Conservation (phyloP, 495 filamentous ascomycete genomes). For the Talaromyces proteolyticus region DNA sequence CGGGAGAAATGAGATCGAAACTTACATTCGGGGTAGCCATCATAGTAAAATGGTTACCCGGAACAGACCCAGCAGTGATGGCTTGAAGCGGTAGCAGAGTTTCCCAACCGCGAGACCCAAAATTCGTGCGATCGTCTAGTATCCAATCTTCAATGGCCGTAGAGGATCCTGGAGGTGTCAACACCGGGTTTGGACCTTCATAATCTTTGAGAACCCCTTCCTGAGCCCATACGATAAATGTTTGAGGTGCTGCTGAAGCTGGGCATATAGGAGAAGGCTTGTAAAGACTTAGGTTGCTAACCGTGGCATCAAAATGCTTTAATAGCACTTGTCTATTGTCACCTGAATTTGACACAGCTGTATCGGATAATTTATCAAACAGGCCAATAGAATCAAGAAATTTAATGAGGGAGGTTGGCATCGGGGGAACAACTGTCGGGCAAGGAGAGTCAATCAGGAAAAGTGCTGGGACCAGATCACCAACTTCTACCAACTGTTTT, state of each 20-base stretch:
- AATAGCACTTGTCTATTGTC: conserved; percentile 62
- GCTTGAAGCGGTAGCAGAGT: conserved; percentile 61
- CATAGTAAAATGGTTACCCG: conserved; percentile 6
- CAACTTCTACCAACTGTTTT: conserved; percentile 59
- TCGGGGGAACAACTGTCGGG: conserved; percentile 68
- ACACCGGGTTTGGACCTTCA: conserved; percentile 59
- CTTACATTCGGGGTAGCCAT: conserved; percentile 8
- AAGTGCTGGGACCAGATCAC: conserved; percentile 65
- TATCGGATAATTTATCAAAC: conserved; percentile 42
- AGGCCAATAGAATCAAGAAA: conserved; percentile 79
- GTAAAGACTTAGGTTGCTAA: conserved; percentile 69
- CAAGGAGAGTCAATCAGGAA: conserved; percentile 80
- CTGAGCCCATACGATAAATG: conserved; percentile 70
- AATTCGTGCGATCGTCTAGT: conserved; percentile 69
- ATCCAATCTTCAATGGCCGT: conserved; percentile 64
- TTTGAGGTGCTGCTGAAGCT: conserved; percentile 43
- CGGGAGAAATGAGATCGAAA: conserved; percentile 1
- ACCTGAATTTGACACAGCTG: conserved; percentile 1
- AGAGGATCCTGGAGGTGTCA: conserved; percentile 3
- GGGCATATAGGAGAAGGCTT: conserved; percentile 39
- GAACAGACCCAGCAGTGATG: conserved; percentile 26
- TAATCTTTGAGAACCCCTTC: conserved; percentile 67
- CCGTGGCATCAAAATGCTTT: conserved; percentile 74
- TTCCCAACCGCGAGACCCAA: conserved; percentile 75
- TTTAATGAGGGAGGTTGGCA: conserved; percentile 68